Evolutionary conservation across 2,329 filamentous ascomycete species (phyloP).

Genomic region (Colletotrichum truncatum): DNA sequence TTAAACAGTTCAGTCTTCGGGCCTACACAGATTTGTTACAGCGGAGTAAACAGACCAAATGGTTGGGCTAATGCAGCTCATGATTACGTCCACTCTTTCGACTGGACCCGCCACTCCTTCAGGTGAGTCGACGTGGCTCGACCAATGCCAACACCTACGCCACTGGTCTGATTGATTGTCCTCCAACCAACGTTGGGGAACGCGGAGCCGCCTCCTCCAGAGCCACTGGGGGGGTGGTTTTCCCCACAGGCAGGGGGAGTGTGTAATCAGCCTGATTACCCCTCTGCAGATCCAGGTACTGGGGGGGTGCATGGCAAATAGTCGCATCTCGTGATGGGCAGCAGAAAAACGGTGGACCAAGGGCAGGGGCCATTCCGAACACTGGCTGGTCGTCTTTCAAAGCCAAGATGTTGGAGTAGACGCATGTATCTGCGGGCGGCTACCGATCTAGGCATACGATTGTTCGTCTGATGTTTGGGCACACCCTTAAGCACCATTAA

Average conservation of each 20-base stretch:
- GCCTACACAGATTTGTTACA: background rate
- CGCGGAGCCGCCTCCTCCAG: slow-evolving; percentile 10
- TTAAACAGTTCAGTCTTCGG: background rate
- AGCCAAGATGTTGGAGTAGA: background rate
- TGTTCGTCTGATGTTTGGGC: background rate
- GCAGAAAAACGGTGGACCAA: background rate
- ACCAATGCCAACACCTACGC: slow-evolving; percentile 22
- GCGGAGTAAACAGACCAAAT: background rate
- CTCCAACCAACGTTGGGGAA: slow-evolving; percentile 27
- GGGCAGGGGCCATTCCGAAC: background rate
- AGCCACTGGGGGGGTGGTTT: background rate
- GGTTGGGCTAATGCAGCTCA: slow-evolving; percentile 15
- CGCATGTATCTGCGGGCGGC: background rate
- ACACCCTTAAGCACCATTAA: background rate
- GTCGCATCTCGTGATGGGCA: slow-evolving; percentile 1
- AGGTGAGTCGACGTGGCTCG: slow-evolving; percentile 26
- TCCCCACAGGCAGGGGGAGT: background rate
- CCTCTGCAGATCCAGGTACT: slow-evolving; percentile 11
- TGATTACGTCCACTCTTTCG: background rate
- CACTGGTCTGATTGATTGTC: slow-evolving; percentile 22
- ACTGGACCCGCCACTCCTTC: slow-evolving; percentile 20
- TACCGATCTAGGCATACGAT: background rate
- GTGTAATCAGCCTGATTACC: slow-evolving; percentile 20
- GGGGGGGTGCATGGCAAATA: background rate
- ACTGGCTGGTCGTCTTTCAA: background rate